Percentiles rank a stretch among this genome's conserved stretches.
Conservation (phyloP, 345 rosid genomes). For the Syzygium aqueum region DNA sequence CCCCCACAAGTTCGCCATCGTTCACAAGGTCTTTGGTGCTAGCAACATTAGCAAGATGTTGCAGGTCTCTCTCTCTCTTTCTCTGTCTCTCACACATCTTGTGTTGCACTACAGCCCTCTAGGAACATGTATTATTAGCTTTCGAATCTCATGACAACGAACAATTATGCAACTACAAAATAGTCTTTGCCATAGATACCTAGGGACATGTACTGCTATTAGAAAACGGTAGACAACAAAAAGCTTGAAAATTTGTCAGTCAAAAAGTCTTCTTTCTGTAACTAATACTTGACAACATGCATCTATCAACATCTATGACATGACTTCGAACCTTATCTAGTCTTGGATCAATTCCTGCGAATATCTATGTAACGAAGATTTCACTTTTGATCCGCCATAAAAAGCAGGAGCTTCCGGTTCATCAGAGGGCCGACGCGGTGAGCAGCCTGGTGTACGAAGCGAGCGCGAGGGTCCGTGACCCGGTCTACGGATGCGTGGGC, state of each 20-base stretch:
- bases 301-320: background rate
- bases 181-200: background rate
- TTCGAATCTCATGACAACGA: background rate
- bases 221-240: background rate
- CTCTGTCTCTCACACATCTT: background rate
- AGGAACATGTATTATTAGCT: background rate
- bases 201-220: background rate
- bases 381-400: background rate
- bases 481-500: slow-evolving; percentile 62
- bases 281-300: background rate
- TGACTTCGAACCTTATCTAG: background rate
- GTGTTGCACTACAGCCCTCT: background rate
- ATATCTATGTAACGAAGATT: background rate
- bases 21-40: slow-evolving; percentile 66
- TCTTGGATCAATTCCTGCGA: background rate
- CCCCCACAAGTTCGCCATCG: slow-evolving; percentile 57
- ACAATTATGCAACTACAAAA: background rate
- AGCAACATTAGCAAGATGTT: slow-evolving; percentile 67
- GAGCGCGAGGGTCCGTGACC: slow-evolving; percentile 51
- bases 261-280: background rate
- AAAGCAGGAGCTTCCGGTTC: slow-evolving; percentile 46
- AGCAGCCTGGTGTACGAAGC: slow-evolving; percentile 68
- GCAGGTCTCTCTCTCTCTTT: slow-evolving; percentile 26
- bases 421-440: slow-evolving; percentile 54
- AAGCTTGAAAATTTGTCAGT: background rate